Evolutionary conservation across 805 yeast species (phyloP), one percentile per base, ranked within the genome.

Genomic region (Komagataella phaffii): DNA sequence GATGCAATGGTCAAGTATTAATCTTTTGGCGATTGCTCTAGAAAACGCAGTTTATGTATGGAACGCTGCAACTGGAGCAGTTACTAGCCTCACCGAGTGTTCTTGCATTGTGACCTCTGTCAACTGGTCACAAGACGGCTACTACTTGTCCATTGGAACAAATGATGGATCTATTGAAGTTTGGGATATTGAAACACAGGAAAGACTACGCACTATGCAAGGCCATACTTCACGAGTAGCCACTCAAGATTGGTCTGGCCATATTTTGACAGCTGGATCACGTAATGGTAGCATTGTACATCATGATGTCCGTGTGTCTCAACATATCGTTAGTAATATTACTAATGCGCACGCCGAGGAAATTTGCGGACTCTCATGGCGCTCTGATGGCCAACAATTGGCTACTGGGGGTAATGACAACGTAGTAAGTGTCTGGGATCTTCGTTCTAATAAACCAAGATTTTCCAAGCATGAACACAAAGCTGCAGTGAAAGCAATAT

Each of bases 401-500:
- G 95, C 95, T 0, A 79, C 88, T 3, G 98, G 98, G 8, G 96
- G 97, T 36, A 93, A 93, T 63, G 99, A 93, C 64, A 91, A 93
- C 61, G 68, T 89, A 7, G 96, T 93, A 6, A 84, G 87, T 62
- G 82, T 91, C 48, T 91, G 98, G 97, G 98, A 91, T 64, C 83
- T 85, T 2, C 75, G 96, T 56, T 73, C 80, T 1, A 59, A 71
- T 4, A 62, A 70, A 23, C 96, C 98, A 2, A 76, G 81, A 55
- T 87, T 83, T 64, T 73, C 83, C 12, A 87, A 89, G 63, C 77
- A 83, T 17, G 79, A 80, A 51, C 99, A 91, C 67, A 83, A 79
- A 30, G 96, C 98, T 0, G 98, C 98, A 0, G 96, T 91, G 4
- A 93, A 93, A 67, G 97, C 98, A 1, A 65, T 93, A 49, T 81